Conservation (phyloP, 2,329 filamentous ascomycete genomes). For the Curvularia eragrostidis region DNA sequence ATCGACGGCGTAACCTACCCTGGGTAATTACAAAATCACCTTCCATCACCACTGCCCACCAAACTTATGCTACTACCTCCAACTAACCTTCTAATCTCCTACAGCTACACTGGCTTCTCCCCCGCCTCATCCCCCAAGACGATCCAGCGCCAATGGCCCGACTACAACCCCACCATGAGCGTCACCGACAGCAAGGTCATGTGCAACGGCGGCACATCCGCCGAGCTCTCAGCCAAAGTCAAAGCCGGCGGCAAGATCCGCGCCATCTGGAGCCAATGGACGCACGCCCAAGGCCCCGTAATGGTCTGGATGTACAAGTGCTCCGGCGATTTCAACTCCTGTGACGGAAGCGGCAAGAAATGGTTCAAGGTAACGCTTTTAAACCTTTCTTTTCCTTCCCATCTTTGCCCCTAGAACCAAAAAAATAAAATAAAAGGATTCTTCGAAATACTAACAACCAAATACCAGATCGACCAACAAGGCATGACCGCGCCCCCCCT, state of each 20-base stretch:
- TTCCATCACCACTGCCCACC: constrained; percentile 28
- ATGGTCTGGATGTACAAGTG: constrained; percentile 64
- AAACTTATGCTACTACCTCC: too few relatives aligned
- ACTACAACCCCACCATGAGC: constrained; percentile 63
- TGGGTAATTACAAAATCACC: constrained; percentile 30
- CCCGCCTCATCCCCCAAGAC: constrained; percentile 57
- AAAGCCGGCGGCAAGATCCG: constrained; percentile 59
- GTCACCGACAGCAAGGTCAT: constrained; percentile 60
- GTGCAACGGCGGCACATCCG: constrained; percentile 59
- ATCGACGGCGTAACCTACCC: constrained; percentile 45
- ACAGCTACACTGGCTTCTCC: constrained; percentile 61
- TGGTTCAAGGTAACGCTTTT: constrained; percentile 61
- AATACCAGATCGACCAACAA: constrained; percentile 55
- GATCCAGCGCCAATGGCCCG: constrained; percentile 65
- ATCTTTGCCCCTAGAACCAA: too few relatives aligned
- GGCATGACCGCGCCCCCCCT: constrained; percentile 57
- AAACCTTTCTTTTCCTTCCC: background rate
- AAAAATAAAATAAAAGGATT: background rate
- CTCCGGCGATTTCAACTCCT: constrained; percentile 55
- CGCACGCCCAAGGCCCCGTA: constrained; percentile 64
- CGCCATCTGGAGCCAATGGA: constrained; percentile 65
- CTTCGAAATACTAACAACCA: background rate
- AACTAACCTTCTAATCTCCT: constrained; percentile 35
- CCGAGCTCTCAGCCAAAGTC: constrained; percentile 55
- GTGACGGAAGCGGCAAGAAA: constrained; percentile 59